Evolutionary conservation across 371 early-diverging fungal genomes (phyloP).

Genomic region (Circinella umbellata): DNA sequence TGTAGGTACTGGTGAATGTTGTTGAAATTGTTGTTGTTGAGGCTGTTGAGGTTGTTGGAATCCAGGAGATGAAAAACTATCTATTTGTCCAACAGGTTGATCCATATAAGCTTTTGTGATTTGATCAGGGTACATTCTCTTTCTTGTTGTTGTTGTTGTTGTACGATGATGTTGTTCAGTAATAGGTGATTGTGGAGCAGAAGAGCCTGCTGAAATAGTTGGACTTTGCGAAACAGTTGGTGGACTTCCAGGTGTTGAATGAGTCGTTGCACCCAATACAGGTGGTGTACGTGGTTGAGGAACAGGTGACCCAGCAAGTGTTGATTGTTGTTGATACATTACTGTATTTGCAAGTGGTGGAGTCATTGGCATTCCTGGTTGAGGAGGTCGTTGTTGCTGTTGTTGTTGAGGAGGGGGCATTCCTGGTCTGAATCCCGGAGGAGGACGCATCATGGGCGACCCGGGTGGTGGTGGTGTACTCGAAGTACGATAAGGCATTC

Average conservation of each 20-base stretch:
- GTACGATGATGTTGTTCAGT: conserved; percentile 32
- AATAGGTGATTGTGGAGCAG: conserved; percentile 16
- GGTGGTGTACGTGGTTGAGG: conserved; percentile 15
- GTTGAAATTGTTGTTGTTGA: conserved; percentile 21
- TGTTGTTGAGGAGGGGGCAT: not conserved
- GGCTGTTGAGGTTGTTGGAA: conserved; percentile 14
- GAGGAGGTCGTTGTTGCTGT: conserved; percentile 7
- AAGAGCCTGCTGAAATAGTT: conserved; percentile 11
- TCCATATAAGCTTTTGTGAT: conserved; percentile 51
- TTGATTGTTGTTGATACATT: not conserved
- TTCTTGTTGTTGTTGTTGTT: conserved; percentile 19
- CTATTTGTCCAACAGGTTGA: conserved; percentile 19
- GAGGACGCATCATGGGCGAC: conserved; percentile 41
- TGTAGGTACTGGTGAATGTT: conserved; percentile 16
- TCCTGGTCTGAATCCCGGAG: conserved; percentile 18
- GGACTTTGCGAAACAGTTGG: conserved; percentile 17
- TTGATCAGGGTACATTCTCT: conserved; percentile 67
- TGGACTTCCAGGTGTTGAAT: conserved; percentile 15
- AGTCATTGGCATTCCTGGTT: conserved; percentile 3
- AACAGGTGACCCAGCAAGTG: conserved; percentile 2
- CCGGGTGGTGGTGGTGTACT: conserved; percentile 26
- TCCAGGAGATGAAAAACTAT: not conserved
- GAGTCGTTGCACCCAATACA: conserved; percentile 51
- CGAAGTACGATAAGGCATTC: conserved; percentile 24
- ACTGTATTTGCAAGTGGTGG: not conserved